Conservation (phyloP, 208 protist species). For the Leishmania lainsoni region DNA sequence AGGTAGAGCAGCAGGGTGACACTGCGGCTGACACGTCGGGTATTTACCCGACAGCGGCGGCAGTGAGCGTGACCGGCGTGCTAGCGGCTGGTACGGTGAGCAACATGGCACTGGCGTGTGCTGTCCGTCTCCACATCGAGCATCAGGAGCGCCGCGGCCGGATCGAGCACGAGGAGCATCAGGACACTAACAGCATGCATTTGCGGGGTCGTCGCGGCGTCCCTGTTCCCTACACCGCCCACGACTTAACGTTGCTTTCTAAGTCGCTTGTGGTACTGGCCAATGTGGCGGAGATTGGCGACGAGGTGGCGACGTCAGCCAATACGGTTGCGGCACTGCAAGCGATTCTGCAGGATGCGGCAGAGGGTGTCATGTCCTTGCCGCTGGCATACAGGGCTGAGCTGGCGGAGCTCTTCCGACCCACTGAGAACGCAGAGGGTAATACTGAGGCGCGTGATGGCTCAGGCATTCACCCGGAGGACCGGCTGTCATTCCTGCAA, state of each 20-base stretch:
- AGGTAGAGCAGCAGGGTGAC: background rate
- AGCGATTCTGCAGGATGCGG: conserved; percentile 46
- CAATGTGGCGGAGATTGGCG: conserved; percentile 50
- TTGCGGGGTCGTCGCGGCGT: background rate
- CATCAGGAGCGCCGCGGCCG: conserved; percentile 16
- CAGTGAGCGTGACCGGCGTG: conserved; percentile 57
- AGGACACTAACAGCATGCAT: background rate
- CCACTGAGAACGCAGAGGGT: conserved; percentile 13
- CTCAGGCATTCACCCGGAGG: conserved; percentile 15
- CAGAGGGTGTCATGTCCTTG: conserved; percentile 37
- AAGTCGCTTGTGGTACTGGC: conserved; percentile 47
- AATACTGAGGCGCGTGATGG: background rate
- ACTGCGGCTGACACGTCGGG: conserved; percentile 6
- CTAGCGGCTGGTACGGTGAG: conserved; percentile 48
- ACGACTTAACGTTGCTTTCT: conserved; percentile 58
- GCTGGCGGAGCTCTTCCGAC: conserved; percentile 41
- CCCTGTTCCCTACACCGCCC: conserved; percentile 35
- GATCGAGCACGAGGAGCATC: background rate
- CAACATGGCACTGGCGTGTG: conserved; percentile 66
- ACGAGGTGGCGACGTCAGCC: conserved; percentile 46
- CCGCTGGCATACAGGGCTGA: conserved; percentile 21
- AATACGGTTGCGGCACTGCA: conserved; percentile 82
- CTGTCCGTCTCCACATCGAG: conserved; percentile 56
- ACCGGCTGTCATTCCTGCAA: conserved; percentile 53
- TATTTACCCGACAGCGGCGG: conserved; percentile 58